Evolutionary conservation across 169 alveolate species (phyloP).

Genomic region (Besnoitia besnoiti): DNA sequence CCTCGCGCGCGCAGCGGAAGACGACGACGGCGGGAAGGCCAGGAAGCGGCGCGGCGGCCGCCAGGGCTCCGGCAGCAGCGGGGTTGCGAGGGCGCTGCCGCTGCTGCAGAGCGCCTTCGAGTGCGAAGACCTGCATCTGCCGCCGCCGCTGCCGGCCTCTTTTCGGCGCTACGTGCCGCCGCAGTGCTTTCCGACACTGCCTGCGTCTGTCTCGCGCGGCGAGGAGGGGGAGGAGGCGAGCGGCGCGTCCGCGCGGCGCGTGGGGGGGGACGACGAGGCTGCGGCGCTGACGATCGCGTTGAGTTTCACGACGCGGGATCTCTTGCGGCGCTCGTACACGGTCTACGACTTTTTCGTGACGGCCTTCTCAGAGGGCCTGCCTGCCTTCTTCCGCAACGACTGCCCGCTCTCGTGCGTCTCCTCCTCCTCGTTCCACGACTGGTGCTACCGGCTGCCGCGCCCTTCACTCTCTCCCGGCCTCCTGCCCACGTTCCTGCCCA

Average conservation of each 20-base stretch:
- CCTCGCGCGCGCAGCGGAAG: neutral
- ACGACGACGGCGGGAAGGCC: neutral
- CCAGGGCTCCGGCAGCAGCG: too few species aligned
- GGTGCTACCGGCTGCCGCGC: constrained; percentile 40
- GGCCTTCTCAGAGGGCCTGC: constrained; percentile 36
- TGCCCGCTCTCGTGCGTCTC: constrained; percentile 48
- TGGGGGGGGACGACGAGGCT: neutral
- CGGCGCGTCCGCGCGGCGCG: too few species aligned
- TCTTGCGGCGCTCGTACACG: constrained; percentile 48
- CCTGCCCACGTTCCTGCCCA: neutral
- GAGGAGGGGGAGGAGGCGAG: neutral
- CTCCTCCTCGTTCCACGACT: constrained; percentile 16
- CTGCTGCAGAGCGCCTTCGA: neutral
- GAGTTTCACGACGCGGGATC: constrained; percentile 30
- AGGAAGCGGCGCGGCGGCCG: too few species aligned
- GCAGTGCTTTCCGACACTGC: neutral
- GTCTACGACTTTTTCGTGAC: constrained; percentile 50
- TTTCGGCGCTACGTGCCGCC: constrained; percentile 11
- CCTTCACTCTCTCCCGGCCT: neutral
- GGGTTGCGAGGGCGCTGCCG: neutral
- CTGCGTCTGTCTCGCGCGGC: neutral
- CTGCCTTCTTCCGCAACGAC: constrained; percentile 44
- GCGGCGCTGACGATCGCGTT: neutral
- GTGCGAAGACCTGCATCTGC: neutral
- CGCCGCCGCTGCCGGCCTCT: constrained; percentile 18